These are phyloP conservation scores for Trichoderma hamatum DNA, from an alignment of 2,329 filamentous ascomycete genomes.

Conservation along the genomic window DNA sequence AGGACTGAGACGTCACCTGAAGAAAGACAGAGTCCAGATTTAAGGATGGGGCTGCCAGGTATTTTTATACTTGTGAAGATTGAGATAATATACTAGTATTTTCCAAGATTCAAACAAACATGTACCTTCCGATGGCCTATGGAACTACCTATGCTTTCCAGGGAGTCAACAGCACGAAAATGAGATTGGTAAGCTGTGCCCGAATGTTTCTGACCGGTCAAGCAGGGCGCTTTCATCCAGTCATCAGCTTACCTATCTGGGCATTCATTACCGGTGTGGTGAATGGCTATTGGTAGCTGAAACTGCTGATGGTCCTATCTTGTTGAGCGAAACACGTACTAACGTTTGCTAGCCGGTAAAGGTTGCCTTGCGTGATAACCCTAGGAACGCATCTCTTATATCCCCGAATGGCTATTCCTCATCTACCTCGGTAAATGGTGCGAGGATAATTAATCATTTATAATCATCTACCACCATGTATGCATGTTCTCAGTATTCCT, in stretches of 20 bases:
- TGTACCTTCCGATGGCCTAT: neutral
- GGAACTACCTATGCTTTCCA: too few relatives aligned
- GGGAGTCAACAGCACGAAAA: too few relatives aligned
- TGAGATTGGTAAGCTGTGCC: neutral
- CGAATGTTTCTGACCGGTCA: neutral
- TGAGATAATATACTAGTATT: neutral
- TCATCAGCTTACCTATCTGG: neutral
- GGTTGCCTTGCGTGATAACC: neutral
- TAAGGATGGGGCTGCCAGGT: neutral
- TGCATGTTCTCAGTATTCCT: too few relatives aligned
- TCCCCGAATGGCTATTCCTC: neutral
- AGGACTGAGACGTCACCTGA: neutral
- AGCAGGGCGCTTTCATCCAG: too few relatives aligned
- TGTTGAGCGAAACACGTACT: neutral
- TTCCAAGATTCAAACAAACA: neutral
- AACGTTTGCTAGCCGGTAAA: neutral
- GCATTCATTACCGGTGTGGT: neutral
- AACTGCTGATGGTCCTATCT: neutral
- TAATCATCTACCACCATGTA: too few relatives aligned
- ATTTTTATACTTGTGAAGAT: neutral
- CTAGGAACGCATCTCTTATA: neutral
- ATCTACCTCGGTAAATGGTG: neutral
- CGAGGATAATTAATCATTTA: neutral
- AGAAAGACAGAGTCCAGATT: neutral
- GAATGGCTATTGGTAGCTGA: neutral